Percentiles rank a stretch among this genome's conserved stretches.
Conservation (phyloP, 768 basidiomycete genomes). For the Termitomyces titanicus region DNA sequence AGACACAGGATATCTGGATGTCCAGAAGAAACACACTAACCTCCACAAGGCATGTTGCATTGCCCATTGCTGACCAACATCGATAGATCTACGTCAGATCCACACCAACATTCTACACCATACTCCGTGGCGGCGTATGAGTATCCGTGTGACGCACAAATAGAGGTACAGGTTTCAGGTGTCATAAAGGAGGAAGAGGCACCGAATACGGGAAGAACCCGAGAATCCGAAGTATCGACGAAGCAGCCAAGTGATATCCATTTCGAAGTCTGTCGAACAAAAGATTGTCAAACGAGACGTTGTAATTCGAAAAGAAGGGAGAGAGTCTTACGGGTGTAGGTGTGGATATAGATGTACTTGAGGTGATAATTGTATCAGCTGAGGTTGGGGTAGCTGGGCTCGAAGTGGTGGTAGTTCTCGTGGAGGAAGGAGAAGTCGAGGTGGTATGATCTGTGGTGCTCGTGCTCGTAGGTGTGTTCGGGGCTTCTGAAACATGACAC, state of each 20-base stretch:
- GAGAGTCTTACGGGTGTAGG: conserved; percentile 1
- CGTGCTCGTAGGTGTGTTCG: background rate
- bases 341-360: conserved; percentile 2
- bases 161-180: conserved; percentile 22
- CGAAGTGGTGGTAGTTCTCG: background rate
- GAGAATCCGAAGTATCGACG: conserved; percentile 20
- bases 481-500: background rate
- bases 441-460: background rate
- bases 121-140: conserved; percentile 32
- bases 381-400: background rate
- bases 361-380: conserved; percentile 3
- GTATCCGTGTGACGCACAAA: conserved; percentile 24
- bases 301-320: conserved; percentile 3
- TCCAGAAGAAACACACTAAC: conserved; percentile 18
- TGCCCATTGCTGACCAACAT: conserved; percentile 18
- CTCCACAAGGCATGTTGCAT: conserved; percentile 29
- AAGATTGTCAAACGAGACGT: background rate
- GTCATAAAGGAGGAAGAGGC: conserved; percentile 24
- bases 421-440: background rate
- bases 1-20: background rate
- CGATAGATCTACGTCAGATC: conserved; percentile 20
- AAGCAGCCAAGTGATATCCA: conserved; percentile 33
- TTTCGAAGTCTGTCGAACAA: background rate
- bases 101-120: conserved; percentile 33
- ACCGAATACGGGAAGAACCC: conserved; percentile 25